phyloP scores from a whole-genome alignment of 2,329 filamentous ascomycete genomes.

The Alternaria sp. region DNA sequence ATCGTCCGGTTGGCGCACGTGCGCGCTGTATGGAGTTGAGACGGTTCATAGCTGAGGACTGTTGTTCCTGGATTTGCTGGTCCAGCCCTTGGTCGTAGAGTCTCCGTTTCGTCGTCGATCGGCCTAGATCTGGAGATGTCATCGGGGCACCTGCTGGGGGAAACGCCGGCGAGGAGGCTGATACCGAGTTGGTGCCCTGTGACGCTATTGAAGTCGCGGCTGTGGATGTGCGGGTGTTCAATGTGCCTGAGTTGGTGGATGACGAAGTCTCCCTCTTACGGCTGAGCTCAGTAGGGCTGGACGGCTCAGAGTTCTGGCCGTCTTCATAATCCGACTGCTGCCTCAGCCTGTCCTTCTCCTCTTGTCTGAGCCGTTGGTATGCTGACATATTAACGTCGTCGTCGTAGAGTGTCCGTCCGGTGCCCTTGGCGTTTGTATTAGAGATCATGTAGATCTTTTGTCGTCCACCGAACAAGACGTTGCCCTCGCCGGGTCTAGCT shows the following conservation, averaged over 20 bases:
- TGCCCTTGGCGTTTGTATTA: conserved; percentile 53
- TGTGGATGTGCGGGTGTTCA: conserved; percentile 74
- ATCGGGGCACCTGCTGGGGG: conserved; percentile 32
- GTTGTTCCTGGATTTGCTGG: conserved; percentile 80
- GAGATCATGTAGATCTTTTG: conserved; percentile 94
- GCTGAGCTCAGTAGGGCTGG: conserved; percentile 65
- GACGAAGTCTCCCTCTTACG: conserved; percentile 82
- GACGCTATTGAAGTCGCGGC: conserved; percentile 89
- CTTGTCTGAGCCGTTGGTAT: conserved; percentile 76
- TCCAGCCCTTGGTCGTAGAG: conserved; percentile 84
- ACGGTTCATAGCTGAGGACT: conserved; percentile 75
- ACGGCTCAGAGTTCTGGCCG: conserved; percentile 52
- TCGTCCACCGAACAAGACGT: conserved; percentile 90
- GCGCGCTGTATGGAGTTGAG: conserved; percentile 79
- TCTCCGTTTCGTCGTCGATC: conserved; percentile 72
- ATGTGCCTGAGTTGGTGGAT: conserved; percentile 78
- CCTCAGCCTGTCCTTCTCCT: conserved; percentile 54
- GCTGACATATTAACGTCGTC: conserved; percentile 83
- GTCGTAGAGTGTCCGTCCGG: conserved; percentile 75
- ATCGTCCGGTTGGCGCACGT: conserved; percentile 53
- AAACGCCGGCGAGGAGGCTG: conserved; percentile 39
- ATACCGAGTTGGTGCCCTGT: conserved; percentile 57
- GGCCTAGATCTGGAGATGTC: conserved; percentile 58
- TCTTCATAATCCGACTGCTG: conserved; percentile 46
- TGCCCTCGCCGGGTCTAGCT: conserved; percentile 83